Base-by-base conservation (phyloP, 305 asterid genomes). In the Solanum chacoense region DNA sequence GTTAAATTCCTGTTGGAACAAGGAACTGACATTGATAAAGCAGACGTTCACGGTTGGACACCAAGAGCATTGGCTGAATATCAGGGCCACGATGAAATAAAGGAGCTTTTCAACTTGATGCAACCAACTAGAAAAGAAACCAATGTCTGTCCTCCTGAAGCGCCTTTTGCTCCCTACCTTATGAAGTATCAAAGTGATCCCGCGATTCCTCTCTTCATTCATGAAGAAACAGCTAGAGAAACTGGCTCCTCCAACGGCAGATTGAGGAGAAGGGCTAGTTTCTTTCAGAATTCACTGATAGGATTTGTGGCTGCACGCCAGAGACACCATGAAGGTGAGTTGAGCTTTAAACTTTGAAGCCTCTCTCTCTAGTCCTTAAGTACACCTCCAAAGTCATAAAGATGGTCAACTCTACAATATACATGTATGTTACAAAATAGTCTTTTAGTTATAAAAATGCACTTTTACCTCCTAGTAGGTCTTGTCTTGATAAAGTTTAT, bases 31-130 rank as follows among this genome's bases (percentile, higher is more conserved):
- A 72, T 93, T 89, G 98, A 96, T 85, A 93, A 88, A 86, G 91
- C 93, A 26, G 98, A 96, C 13, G 91, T 75, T 65, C 92, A 95
- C 29, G 95, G 95, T 4, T 94, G 97, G 98, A 94, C 98, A 8
- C 92, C 98, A 1, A 92, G 97, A 26, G 94, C 90, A 85, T 88
- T 95, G 85, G 98, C 98, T 26, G 93, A 93, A 35, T 91, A 93
- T 88, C 98, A 94, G 79, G 97, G 96, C 88, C 91, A 92, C 34
- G 89, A 90, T 28, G 96, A 93, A 72, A 94, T 96, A 76, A 94
- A 89, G 38, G 91, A 90, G 86, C 86, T 95, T 8, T 91, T 96
- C 85, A 91, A 89, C 63, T 90, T 91, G 75, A 89, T 34, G 81
- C 83, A 90, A 89, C 94, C 88, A 42, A 40, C 81, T 9, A 26